Conservation (phyloP, 2,329 filamentous ascomycete species). For the Verticillium isaacii region DNA sequence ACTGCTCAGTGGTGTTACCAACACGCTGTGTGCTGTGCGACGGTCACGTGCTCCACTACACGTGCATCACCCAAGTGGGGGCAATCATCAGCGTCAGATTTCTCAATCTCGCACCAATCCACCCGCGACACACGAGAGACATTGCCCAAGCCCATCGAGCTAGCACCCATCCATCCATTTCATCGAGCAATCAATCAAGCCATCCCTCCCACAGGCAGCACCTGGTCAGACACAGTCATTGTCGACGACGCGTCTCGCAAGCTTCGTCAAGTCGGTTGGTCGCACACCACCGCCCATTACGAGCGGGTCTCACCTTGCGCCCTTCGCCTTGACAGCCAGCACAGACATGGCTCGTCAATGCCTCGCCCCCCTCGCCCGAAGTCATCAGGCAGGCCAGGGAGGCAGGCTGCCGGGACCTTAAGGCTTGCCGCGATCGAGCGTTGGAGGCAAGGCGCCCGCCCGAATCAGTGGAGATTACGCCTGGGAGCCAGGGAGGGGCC, state of each 20-base stretch:
- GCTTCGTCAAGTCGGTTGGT: neutral
- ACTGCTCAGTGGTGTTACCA: no score
- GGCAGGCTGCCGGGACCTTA: neutral
- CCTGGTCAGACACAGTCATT: no score
- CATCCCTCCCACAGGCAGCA: no score
- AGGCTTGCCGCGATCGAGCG: neutral
- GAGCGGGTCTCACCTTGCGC: no score
- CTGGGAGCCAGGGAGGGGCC: neutral
- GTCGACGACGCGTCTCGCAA: no score
- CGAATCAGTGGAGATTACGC: neutral
- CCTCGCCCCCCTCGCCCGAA: no score
- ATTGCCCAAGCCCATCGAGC: neutral
- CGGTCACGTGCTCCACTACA: neutral
- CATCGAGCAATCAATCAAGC: neutral
- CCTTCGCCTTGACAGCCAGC: neutral
- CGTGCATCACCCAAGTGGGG: neutral
- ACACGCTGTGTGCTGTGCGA: neutral
- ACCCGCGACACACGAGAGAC: neutral
- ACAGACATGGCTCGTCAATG: neutral
- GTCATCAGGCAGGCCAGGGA: no score
- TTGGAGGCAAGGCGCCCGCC: neutral
- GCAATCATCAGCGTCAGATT: neutral
- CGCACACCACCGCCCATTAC: neutral
- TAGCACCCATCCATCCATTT: neutral
- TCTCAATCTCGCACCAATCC: neutral